Evolutionary conservation across 2,329 filamentous ascomycete species (phyloP).

Genomic region (Diaporthe citri): DNA sequence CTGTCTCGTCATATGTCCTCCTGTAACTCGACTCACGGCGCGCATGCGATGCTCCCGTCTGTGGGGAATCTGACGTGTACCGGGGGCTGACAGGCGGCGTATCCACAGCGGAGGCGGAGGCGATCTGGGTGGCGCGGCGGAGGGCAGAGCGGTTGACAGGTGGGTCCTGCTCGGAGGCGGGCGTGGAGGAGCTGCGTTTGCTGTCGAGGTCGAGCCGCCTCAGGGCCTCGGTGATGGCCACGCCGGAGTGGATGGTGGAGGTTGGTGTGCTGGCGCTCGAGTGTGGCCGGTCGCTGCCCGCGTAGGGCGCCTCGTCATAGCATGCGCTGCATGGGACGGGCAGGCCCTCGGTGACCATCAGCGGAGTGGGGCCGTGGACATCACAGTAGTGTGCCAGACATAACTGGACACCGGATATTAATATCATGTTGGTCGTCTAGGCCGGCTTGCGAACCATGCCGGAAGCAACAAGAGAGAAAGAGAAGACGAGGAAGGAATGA

Average conservation of each 20-base stretch:
- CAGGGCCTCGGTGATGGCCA: constrained; percentile 60
- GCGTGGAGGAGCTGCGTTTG: constrained; percentile 57
- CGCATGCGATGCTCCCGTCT: constrained; percentile 45
- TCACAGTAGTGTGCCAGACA: constrained; percentile 80
- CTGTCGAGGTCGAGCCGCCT: constrained; percentile 59
- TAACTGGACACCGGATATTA: constrained; percentile 66
- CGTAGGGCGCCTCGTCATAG: constrained; percentile 58
- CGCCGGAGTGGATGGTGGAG: constrained; percentile 47
- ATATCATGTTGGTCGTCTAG: constrained; percentile 46
- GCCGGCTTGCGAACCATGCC: constrained; percentile 27
- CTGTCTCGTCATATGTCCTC: constrained; percentile 75
- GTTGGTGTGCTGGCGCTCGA: constrained; percentile 54
- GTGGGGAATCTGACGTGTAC: constrained; percentile 42
- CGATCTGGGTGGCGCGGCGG: constrained; percentile 51
- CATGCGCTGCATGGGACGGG: constrained; percentile 72
- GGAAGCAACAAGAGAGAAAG: background rate
- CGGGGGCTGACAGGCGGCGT: constrained; percentile 71
- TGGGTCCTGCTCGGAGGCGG: constrained; percentile 59
- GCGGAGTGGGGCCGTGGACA: constrained; percentile 75
- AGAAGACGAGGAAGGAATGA: background rate
- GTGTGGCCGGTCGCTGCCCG: constrained; percentile 53
- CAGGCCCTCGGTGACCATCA: constrained; percentile 78
- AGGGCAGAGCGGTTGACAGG: constrained; percentile 58
- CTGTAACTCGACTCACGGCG: constrained; percentile 71
- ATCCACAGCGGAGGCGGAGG: constrained; percentile 60